Evolutionary conservation across 179 eudicot species (phyloP).

Genomic region (Silene coronaria): DNA sequence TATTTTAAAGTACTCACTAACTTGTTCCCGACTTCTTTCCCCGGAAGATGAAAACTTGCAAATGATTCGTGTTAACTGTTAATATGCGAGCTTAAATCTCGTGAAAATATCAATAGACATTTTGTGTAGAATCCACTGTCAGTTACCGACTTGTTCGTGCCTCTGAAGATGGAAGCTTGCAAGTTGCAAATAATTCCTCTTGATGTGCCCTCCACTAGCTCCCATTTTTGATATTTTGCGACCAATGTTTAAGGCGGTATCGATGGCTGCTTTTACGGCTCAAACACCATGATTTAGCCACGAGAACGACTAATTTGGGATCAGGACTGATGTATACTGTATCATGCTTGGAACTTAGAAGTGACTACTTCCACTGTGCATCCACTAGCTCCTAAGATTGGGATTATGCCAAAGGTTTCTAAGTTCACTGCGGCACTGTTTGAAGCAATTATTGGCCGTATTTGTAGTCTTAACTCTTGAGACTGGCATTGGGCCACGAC

Average conservation of each 20-base stretch:
- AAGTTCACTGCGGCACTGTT: neutral
- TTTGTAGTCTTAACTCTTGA: neutral
- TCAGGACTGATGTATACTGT: neutral
- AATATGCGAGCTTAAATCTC: neutral
- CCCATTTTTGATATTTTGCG: neutral
- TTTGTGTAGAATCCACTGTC: neutral
- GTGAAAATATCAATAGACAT: neutral
- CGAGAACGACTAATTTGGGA: neutral
- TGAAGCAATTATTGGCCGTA: neutral
- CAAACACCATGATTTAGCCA: neutral
- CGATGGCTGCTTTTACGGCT: neutral
- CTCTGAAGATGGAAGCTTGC: slow-evolving; percentile 10
- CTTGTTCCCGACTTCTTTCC: neutral
- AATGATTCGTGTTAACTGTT: neutral
- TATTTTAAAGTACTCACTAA: neutral
- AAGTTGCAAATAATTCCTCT: neutral
- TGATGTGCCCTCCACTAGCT: neutral
- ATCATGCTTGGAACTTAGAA: neutral
- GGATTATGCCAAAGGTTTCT: neutral
- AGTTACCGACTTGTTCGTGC: slow-evolving; percentile 9
- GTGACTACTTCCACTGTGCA: neutral
- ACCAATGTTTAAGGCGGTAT: too few relatives aligned
- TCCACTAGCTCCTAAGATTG: neutral
- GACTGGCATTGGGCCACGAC: neutral
- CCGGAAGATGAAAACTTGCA: neutral